phyloP scores from a whole-genome alignment of 306 rosid species.

The Potentilla sterilis region DNA sequence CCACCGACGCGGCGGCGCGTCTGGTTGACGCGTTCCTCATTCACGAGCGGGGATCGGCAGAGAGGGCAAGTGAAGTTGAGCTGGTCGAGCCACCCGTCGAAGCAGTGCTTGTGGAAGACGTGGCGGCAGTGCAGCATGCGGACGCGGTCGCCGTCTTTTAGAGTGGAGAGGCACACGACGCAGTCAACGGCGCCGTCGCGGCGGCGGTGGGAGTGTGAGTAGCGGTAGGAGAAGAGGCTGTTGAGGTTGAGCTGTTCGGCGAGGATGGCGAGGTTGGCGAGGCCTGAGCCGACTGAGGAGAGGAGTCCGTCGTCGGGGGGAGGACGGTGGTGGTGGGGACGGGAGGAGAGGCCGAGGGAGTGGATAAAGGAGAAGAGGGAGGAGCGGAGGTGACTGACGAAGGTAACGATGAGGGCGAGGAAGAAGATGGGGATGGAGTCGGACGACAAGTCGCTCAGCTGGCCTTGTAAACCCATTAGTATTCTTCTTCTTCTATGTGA shows the following conservation, averaged over 20 bases:
- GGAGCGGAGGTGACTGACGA: constrained; percentile 55
- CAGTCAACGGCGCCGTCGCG: constrained; percentile 30
- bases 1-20: constrained; percentile 48
- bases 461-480: constrained; percentile 62
- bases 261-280: constrained; percentile 55
- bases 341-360: constrained; percentile 41
- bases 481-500: too few species aligned
- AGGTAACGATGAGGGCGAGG: constrained; percentile 56
- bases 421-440: constrained; percentile 75
- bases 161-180: constrained; percentile 53
- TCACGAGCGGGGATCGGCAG: constrained; percentile 61
- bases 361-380: constrained; percentile 40
- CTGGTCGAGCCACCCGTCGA: constrained; percentile 76
- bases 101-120: constrained; percentile 73
- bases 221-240: constrained; percentile 36
- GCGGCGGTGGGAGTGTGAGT: neutral
- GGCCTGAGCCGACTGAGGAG: constrained; percentile 59
- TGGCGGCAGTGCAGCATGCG: constrained; percentile 75
- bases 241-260: constrained; percentile 72
- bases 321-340: neutral
- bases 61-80: constrained; percentile 79
- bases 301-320: constrained; percentile 41
- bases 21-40: constrained; percentile 50
- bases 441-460: constrained; percentile 75
- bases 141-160: constrained; percentile 61